Base-by-base conservation (phyloP, 371 early-diverging fungal genomes). In the Actinomucor elegans region DNA sequence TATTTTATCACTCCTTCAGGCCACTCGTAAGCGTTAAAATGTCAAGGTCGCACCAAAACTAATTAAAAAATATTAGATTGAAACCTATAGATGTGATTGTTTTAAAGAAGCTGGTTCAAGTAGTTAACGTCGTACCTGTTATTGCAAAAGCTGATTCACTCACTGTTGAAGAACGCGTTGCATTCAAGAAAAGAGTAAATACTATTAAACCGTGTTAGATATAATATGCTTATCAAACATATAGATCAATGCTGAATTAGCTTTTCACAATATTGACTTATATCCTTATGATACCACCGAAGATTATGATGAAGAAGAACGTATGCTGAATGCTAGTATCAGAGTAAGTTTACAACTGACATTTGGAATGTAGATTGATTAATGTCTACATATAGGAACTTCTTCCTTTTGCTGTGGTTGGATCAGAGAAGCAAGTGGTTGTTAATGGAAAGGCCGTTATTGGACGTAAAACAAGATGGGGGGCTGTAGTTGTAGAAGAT, bases 281-380 rank as follows among this genome's bases (percentile, higher is more conserved):
- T 97, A 91, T 81, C 98, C 98, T 48, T 94, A 90, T 66, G 81
- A 83, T 49, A 82, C 80, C 59, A 85, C 84, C 29, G 91, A 89
- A 65, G 92, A 90, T 71, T 48, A 59, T 69, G 87, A 87, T 59
- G 88, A 88, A 31, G 79, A 86, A 56, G 93, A 93, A 66, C 72
- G 71, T 36, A 72, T 76, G 12, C 73, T 90, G 53, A 90, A 91
- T 62, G 74, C 79, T 42, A 76, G 78, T 63, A 89, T 93, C 61
- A 78, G 79, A 38, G 80, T 79, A 64, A 42, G 62, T 65, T 32
- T 14, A 32, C 21, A n/a, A 43, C 8, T 27, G 10, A 27, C 5
- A 24, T 24, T 10, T 28, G 2, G 10, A 26, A 24, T 37, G 5
- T 36, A 26, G 17, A 53, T 36, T 48, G 5, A n/a, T n/a, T n/a